Percentiles rank a stretch among this genome's conserved stretches.
These are phyloP conservation scores for Psilocybe tampanensis DNA, from an alignment of 768 basidiomycete species.

Conservation along the genomic window DNA sequence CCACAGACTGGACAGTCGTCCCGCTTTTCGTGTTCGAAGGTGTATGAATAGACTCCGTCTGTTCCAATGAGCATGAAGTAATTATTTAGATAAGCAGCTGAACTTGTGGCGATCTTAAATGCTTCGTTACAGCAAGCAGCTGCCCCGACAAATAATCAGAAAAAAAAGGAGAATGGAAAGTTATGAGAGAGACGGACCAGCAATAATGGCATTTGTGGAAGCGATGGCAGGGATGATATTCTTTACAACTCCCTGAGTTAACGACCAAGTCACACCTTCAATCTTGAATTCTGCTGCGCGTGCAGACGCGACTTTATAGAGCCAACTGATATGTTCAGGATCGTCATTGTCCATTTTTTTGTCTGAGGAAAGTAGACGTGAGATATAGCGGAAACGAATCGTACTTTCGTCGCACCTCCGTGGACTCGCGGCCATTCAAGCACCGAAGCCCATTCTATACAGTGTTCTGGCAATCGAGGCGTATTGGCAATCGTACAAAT, in stretches of 20 bases:
- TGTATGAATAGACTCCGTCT: conserved; percentile 95
- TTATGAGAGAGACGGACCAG: conserved; percentile 51
- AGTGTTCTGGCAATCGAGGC: conserved; percentile 96
- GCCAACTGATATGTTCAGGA: conserved; percentile 95
- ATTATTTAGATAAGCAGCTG: conserved; percentile 93
- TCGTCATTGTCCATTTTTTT: conserved; percentile 98
- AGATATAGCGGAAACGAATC: neutral
- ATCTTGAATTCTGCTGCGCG: conserved; percentile 96
- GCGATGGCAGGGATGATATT: conserved; percentile 99
- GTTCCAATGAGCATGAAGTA: conserved; percentile 99
- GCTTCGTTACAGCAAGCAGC: conserved; percentile 99
- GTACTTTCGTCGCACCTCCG: conserved; percentile 56
- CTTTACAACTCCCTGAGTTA: conserved; percentile 99
- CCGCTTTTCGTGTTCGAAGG: conserved; percentile 93
- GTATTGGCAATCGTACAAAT: conserved; percentile 99
- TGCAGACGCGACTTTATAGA: conserved; percentile 76
- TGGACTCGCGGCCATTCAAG: conserved; percentile 97
- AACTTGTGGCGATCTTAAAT: conserved; percentile 96
- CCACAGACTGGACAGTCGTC: conserved; percentile 97
- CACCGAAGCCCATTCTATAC: conserved; percentile 99
- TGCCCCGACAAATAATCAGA: conserved; percentile 3
- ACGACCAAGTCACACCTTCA: conserved; percentile 96
- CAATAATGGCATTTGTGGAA: conserved; percentile 97
- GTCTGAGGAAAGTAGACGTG: conserved; percentile 46
- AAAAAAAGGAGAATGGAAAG: neutral